Evolutionary conservation across 2,329 filamentous ascomycete genomes (phyloP).

Genomic region (Colletotrichum nymphaeae): DNA sequence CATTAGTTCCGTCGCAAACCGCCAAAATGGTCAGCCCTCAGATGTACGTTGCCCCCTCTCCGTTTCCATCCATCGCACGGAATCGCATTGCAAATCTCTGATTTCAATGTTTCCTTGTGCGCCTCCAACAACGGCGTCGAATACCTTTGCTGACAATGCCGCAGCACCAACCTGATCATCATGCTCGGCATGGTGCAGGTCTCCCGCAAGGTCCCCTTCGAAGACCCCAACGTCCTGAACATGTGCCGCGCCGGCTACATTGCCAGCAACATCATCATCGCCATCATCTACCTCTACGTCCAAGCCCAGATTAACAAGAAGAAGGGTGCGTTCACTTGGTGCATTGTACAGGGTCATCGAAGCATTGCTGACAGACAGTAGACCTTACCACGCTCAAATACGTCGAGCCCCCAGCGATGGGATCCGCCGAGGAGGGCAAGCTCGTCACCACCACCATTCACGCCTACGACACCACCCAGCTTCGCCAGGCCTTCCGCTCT

Average conservation of each 20-base stretch:
- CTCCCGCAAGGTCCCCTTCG: conserved; percentile 94
- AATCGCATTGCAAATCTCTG: conserved; percentile 2
- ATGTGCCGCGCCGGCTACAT: conserved; percentile 66
- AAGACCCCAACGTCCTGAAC: conserved; percentile 76
- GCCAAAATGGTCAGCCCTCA: conserved; percentile 43
- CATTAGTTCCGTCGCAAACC: conserved; percentile 1
- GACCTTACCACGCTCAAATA: conserved; percentile 99
- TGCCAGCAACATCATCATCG: conserved; percentile 82
- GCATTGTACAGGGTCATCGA: not conserved
- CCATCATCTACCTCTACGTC: conserved; percentile 85
- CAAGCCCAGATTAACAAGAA: conserved; percentile 91
- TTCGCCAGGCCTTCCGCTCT: conserved; percentile 86
- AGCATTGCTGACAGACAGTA: conserved; percentile 51
- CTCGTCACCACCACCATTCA: conserved; percentile 96
- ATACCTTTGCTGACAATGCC: conserved; percentile 40
- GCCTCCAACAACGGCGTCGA: not conserved
- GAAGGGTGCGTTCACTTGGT: conserved; percentile 76
- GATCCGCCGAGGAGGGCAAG: conserved; percentile 93
- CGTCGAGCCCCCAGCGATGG: conserved; percentile 94
- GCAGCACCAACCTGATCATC: conserved; percentile 91
- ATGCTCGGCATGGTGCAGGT: conserved; percentile 99
- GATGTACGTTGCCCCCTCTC: conserved; percentile 38
- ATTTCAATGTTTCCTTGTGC: not conserved
- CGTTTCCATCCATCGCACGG: not conserved
- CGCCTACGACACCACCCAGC: conserved; percentile 91